These are phyloP conservation scores for Heterobasidion annosum DNA, from an alignment of 1,284 basidiomycete genomes.

Conservation along the genomic window DNA sequence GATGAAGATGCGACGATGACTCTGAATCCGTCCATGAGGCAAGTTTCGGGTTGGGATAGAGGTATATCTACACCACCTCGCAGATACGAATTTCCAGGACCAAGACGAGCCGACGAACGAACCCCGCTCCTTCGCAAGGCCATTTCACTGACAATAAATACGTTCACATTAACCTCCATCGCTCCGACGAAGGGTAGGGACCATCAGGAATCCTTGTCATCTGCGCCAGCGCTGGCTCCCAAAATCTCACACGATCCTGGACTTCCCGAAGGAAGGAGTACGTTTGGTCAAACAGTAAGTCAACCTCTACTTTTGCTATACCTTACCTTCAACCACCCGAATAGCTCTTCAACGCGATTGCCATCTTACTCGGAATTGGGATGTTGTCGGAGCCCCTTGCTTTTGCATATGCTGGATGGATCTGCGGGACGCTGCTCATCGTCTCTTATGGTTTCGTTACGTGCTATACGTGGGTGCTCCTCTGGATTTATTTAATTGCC, in stretches of 20 bases:
- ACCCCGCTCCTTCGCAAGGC: slow-evolving; percentile 29
- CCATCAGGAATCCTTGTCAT: too few relatives aligned
- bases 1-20: slow-evolving; percentile 26
- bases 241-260: background rate
- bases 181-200: too few relatives aligned
- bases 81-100: slow-evolving; percentile 7
- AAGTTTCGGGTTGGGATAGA: background rate
- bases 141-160: slow-evolving; percentile 9
- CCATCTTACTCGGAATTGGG: slow-evolving; percentile 82
- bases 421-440: slow-evolving; percentile 66
- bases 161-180: background rate
- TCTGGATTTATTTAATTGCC: background rate
- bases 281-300: slow-evolving; percentile 78
- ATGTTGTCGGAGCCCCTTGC: slow-evolving; percentile 87
- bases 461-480: slow-evolving; percentile 72
- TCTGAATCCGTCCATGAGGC: background rate
- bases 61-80: background rate
- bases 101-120: slow-evolving; percentile 16
- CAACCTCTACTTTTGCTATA: background rate
- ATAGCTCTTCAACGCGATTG: slow-evolving; percentile 86
- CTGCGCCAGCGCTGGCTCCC: too few relatives aligned
- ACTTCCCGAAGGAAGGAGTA: slow-evolving; percentile 45
- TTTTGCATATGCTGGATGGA: slow-evolving; percentile 84
- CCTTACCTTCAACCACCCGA: background rate
- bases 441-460: slow-evolving; percentile 74